phyloP scores from a whole-genome alignment of 441 rosid genomes.

The Manihot esculenta region DNA sequence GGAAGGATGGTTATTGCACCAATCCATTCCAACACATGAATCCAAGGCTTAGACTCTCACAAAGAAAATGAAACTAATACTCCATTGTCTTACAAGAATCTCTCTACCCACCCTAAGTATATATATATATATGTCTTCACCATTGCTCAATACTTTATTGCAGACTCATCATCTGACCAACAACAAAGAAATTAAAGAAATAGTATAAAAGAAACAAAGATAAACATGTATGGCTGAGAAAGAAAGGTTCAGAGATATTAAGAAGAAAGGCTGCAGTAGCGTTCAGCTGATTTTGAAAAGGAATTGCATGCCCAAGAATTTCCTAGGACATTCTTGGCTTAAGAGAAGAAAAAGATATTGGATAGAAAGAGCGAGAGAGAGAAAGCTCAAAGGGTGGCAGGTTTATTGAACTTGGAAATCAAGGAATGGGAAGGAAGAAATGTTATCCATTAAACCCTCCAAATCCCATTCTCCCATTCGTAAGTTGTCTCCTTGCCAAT shows the following conservation, averaged over 20 bases:
- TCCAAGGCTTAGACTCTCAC: background rate
- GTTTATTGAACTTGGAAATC: conserved; percentile 59
- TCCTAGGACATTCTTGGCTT: conserved; percentile 13
- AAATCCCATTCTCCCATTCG: conserved; percentile 70
- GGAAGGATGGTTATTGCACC: conserved; percentile 29
- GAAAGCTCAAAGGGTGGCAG: background rate
- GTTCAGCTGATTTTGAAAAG: background rate
- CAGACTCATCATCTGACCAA: background rate
- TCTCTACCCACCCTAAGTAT: conserved; percentile 5
- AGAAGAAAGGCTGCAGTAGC: background rate
- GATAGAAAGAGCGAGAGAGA: conserved; percentile 4
- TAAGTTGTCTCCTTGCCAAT: conserved; percentile 49
- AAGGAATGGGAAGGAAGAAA: conserved; percentile 58
- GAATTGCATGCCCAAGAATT: conserved; percentile 25
- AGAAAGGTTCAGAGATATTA: background rate
- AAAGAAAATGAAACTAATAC: conserved; percentile 8
- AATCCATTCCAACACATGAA: conserved; percentile 16
- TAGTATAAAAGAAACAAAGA: background rate
- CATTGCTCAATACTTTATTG: conserved; percentile 11
- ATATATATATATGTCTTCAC: no score
- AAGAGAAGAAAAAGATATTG: no score
- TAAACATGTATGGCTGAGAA: background rate
- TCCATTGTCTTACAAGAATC: conserved; percentile 10
- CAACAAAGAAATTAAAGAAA: background rate
- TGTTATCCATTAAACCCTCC: conserved; percentile 72